These are phyloP conservation scores for Phaeophleospora eucalypticola DNA, from an alignment of 2,329 filamentous ascomycete genomes.

Conservation along the genomic window DNA sequence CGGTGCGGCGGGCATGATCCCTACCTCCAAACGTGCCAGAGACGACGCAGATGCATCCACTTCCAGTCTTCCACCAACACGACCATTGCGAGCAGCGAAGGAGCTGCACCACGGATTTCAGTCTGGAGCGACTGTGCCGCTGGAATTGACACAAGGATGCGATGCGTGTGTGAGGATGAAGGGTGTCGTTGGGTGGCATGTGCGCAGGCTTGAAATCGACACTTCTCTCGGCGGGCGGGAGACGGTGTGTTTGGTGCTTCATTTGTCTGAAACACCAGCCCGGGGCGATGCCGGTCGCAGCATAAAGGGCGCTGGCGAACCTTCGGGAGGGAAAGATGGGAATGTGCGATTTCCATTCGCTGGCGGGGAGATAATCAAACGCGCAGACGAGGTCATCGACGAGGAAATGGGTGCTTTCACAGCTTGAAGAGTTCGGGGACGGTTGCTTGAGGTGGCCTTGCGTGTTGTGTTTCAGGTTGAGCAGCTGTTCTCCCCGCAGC, in stretches of 20 bases:
- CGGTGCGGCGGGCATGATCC: conserved; percentile 6
- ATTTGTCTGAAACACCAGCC: conserved; percentile 7
- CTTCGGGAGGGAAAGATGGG: too few species aligned
- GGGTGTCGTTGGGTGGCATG: background rate
- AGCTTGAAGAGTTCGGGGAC: too few species aligned
- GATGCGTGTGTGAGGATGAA: conserved; percentile 1
- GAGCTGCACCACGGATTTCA: background rate
- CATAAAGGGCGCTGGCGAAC: too few species aligned
- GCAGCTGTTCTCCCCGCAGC: too few species aligned
- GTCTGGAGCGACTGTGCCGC: background rate
- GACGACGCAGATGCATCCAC: background rate
- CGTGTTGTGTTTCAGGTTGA: too few species aligned
- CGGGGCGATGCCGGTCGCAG: background rate
- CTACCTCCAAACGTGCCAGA: conserved; percentile 5
- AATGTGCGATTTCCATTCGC: too few species aligned
- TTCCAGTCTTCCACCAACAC: background rate
- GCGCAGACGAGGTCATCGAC: too few species aligned
- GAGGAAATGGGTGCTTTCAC: too few species aligned
- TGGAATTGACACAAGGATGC: conserved; percentile 6
- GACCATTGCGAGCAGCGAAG: conserved; percentile 1
- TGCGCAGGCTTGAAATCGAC: conserved; percentile 1
- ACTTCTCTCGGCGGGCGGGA: background rate
- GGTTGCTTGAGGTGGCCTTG: too few species aligned
- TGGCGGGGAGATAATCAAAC: too few species aligned
- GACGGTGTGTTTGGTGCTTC: conserved; percentile 6